Percentiles rank a stretch among this genome's conserved stretches.
Conservation (phyloP, 2,329 filamentous ascomycete genomes). For the Trichoderma breve region DNA sequence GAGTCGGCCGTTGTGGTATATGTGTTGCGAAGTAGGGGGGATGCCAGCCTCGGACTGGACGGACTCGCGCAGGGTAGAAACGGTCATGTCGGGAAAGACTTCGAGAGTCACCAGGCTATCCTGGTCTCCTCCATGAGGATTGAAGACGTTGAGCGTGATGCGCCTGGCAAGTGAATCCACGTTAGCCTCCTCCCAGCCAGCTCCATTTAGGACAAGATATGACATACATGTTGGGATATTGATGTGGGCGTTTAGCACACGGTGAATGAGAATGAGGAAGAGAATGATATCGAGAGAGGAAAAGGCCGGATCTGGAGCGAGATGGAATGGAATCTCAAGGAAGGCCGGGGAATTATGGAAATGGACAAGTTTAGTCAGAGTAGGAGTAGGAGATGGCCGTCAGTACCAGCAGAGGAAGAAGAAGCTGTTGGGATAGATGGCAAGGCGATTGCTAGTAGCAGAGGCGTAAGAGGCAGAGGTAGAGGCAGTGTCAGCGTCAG, state of each 20-base stretch:
- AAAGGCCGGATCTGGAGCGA: background rate
- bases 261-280: background rate
- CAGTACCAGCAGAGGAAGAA: background rate
- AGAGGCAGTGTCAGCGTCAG: background rate
- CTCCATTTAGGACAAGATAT: background rate
- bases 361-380: background rate
- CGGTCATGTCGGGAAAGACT: conserved; percentile 75
- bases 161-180: conserved; percentile 55
- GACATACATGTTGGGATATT: conserved; percentile 16
- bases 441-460: background rate
- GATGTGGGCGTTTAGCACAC: background rate
- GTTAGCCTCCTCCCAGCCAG: background rate
- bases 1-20: conserved; percentile 86
- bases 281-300: background rate
- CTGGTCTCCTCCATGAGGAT: conserved; percentile 64
- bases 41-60: conserved; percentile 81
- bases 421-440: background rate
- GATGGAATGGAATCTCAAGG: conserved; percentile 1
- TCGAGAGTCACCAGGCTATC: conserved; percentile 79
- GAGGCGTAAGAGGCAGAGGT: background rate
- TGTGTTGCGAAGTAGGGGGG: conserved; percentile 69
- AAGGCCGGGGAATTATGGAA: background rate
- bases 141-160: conserved; percentile 82
- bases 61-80: conserved; percentile 82
- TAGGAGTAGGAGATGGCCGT: background rate